phyloP scores from a whole-genome alignment of 305 asterid genomes.

The Solanum chacoense region DNA sequence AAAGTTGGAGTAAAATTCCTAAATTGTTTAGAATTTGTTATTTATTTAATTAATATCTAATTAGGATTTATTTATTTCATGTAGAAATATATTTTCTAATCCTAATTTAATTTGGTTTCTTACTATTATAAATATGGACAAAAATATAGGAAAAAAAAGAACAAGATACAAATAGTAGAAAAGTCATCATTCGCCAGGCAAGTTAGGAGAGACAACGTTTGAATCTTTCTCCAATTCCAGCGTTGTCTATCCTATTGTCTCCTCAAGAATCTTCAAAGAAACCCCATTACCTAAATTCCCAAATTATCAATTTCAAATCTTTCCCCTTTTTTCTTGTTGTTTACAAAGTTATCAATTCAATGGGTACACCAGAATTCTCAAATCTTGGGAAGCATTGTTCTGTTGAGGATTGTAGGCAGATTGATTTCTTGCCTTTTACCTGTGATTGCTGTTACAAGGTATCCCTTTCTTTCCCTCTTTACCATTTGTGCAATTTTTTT shows the following conservation, averaged over 20 bases:
- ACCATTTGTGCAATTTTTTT: background rate
- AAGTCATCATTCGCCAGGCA: background rate
- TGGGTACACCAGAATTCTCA: conserved; percentile 92
- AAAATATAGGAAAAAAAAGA: too few relatives aligned
- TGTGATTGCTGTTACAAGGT: conserved; percentile 90
- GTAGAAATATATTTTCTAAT: too few relatives aligned
- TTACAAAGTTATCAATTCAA: background rate
- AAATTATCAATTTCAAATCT: background rate
- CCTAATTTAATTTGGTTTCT: too few relatives aligned
- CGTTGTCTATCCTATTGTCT: background rate
- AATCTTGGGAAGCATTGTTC: conserved; percentile 87
- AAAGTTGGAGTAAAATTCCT: background rate
- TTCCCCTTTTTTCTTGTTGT: background rate
- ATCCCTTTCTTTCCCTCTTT: background rate
- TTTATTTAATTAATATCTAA: too few relatives aligned
- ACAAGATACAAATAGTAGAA: background rate
- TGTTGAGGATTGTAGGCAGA: conserved; percentile 82
- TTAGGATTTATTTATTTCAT: too few relatives aligned
- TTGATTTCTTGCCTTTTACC: conserved; percentile 92
- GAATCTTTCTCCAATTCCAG: background rate
- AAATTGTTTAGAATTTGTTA: too few relatives aligned
- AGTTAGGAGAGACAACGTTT: background rate
- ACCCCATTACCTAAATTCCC: background rate
- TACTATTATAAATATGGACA: background rate
- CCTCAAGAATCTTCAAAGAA: background rate